phyloP scores from a whole-genome alignment of 2,329 filamentous ascomycete species.

The Aotearoamyces nothofagi region DNA sequence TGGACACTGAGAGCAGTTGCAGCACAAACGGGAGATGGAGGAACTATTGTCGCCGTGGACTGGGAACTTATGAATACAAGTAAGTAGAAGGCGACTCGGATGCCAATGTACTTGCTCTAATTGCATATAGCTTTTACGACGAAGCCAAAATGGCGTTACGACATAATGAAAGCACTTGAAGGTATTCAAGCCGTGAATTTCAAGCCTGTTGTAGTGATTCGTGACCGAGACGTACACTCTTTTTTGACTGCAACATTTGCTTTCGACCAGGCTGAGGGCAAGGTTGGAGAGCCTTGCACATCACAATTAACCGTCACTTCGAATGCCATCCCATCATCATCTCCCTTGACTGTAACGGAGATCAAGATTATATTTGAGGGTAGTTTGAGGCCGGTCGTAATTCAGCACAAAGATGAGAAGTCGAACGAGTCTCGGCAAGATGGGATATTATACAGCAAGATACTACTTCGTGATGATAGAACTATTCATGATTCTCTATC shows the following conservation, averaged over 20 bases:
- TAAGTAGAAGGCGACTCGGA: conserved; percentile 21
- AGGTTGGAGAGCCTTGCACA: conserved; percentile 41
- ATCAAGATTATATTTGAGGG: conserved; percentile 41
- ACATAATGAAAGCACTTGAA: conserved; percentile 40
- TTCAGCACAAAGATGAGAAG: conserved; percentile 20
- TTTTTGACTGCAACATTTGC: conserved; percentile 39
- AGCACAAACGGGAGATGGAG: conserved; percentile 31
- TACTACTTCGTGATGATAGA: conserved; percentile 10
- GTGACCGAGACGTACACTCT: conserved; percentile 33
- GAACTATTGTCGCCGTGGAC: conserved; percentile 43
- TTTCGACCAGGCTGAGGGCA: conserved; percentile 41
- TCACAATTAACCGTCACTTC: conserved; percentile 45
- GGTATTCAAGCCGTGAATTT: conserved; percentile 25
- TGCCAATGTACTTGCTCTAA: conserved; percentile 6
- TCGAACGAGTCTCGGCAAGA: not conserved
- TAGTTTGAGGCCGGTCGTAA: conserved; percentile 35
- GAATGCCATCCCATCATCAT: conserved; percentile 34
- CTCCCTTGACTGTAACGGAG: conserved; percentile 33
- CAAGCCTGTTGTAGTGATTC: conserved; percentile 34
- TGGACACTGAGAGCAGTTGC: conserved; percentile 47
- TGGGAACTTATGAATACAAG: conserved; percentile 48
- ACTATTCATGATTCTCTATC: conserved; percentile 3
- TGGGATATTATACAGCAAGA: conserved; percentile 7
- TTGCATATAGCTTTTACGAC: conserved; percentile 32
- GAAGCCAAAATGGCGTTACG: conserved; percentile 43